phyloP scores from a whole-genome alignment of 2,329 filamentous ascomycete species.

The Colletotrichum sp. region DNA sequence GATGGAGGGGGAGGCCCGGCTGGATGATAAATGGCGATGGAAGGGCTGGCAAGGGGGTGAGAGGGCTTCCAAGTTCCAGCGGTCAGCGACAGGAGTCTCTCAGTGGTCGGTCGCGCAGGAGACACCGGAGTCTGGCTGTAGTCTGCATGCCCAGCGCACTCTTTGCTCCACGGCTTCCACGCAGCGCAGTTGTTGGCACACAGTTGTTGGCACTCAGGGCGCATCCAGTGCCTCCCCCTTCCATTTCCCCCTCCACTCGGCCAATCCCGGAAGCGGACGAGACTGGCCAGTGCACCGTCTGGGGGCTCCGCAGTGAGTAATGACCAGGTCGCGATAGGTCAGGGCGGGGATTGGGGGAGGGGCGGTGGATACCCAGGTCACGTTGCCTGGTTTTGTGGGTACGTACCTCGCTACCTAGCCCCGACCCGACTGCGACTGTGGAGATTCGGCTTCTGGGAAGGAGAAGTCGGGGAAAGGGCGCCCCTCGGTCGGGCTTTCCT shows the following conservation, averaged over 20 bases:
- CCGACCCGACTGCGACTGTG: neutral
- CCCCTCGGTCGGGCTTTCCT: neutral
- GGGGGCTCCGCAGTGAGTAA: slow-evolving; percentile 8
- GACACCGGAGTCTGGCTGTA: neutral
- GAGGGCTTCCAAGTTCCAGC: neutral
- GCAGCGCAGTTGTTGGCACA: neutral
- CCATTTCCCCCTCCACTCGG: neutral
- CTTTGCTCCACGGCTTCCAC: neutral
- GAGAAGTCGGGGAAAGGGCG: neutral
- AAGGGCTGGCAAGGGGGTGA: neutral
- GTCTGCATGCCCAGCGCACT: neutral
- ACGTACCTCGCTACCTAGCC: neutral
- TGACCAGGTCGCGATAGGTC: neutral
- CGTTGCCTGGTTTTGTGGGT: neutral
- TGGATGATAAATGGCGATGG: slow-evolving; percentile 1
- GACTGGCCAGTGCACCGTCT: neutral
- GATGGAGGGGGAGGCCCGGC: neutral
- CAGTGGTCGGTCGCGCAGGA: neutral
- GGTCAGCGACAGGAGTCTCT: neutral
- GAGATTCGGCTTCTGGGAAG: neutral
- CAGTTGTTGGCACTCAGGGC: neutral
- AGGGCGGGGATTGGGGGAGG: neutral
- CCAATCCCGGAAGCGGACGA: slow-evolving; percentile 10
- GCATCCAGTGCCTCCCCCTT: neutral
- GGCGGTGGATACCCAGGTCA: neutral